Percentiles rank a stretch among this genome's conserved stretches.
Evolutionary conservation across 306 rosid species (phyloP).

Genomic region (Macrotyloma uniflorum): DNA sequence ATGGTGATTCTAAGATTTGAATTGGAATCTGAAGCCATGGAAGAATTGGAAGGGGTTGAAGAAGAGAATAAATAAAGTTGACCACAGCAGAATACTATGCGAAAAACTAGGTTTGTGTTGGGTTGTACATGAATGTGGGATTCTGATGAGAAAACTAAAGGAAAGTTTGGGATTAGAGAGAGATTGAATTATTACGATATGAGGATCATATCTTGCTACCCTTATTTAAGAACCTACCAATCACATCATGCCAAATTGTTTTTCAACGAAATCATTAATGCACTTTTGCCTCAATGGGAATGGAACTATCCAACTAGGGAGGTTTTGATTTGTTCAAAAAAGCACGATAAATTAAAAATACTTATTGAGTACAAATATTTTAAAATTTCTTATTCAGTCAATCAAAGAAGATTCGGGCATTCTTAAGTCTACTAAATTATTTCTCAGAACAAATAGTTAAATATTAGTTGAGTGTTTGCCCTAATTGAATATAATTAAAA

Average conservation of each 20-base stretch:
- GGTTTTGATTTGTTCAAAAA: not conserved
- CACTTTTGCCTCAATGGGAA: constrained; percentile 25
- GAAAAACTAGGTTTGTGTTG: not conserved
- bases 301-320: not conserved
- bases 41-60: constrained; percentile 9
- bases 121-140: not conserved
- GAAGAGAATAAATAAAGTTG: not conserved
- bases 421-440: too few species aligned
- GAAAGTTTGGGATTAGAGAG: constrained; percentile 45
- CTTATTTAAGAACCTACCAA: constrained; percentile 45
- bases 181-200: not conserved
- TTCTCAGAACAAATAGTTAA: too few species aligned
- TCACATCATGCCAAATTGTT: constrained; percentile 37
- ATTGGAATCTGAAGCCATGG: constrained; percentile 49
- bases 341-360: not conserved
- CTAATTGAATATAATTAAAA: too few species aligned
- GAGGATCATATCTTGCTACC: constrained; percentile 24
- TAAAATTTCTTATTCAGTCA: not conserved
- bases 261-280: constrained; percentile 47
- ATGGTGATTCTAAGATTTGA: constrained; percentile 70
- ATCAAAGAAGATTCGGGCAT: not conserved
- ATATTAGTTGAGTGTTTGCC: too few species aligned
- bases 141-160: constrained; percentile 1
- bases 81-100: not conserved
- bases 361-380: not conserved